These are phyloP conservation scores for Handroanthus guayacan DNA, from an alignment of 257 asterid genomes.

Conservation along the genomic window DNA sequence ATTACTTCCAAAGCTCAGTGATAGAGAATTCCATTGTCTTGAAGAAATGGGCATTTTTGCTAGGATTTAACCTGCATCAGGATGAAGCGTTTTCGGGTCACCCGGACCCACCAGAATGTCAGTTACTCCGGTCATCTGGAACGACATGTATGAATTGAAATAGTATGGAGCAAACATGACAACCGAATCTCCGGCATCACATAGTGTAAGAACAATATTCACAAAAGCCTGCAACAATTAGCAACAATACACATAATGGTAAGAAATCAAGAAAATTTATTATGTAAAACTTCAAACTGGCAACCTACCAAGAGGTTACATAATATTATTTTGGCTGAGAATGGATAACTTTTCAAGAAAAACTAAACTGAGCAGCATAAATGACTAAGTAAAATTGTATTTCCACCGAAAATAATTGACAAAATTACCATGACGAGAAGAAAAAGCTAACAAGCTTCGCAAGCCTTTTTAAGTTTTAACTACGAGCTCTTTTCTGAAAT, in stretches of 20 bases:
- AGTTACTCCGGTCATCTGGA: constrained; percentile 98
- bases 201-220: constrained; percentile 80
- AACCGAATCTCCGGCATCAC: constrained; percentile 93
- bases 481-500: background rate
- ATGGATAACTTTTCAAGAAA: background rate
- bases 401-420: background rate
- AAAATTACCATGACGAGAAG: background rate
- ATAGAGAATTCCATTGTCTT: too few species aligned
- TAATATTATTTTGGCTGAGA: too few species aligned
- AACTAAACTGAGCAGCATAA: background rate
- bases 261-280: background rate
- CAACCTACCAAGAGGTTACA: background rate
- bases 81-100: constrained; percentile 84
- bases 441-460: background rate
- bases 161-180: constrained; percentile 98
- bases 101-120: constrained; percentile 92
- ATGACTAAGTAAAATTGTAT: background rate
- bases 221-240: constrained; percentile 81
- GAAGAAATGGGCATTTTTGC: background rate
- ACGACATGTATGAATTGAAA: constrained; percentile 95
- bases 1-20: too few species aligned
- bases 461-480: too few species aligned
- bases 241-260: too few species aligned
- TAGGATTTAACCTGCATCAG: constrained; percentile 81
- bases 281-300: background rate